phyloP scores from a whole-genome alignment of 306 rosid genomes.

The Citrullus colocynthis region DNA sequence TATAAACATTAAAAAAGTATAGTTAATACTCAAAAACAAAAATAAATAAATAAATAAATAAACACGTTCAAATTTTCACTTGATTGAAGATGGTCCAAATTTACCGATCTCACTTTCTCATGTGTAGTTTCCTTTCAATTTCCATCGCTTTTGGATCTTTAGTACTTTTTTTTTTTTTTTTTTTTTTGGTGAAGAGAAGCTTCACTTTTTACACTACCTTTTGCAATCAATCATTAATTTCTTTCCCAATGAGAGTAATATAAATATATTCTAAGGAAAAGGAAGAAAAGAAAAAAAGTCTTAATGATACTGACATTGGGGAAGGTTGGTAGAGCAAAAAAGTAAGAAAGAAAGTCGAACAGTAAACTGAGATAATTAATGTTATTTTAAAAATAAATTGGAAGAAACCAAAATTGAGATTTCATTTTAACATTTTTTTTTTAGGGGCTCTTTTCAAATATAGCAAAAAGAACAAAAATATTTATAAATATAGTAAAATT shows the following conservation, averaged over 20 bases:
- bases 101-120: neutral
- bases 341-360: neutral
- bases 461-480: too few species aligned
- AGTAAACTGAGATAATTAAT: too few species aligned
- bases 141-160: neutral
- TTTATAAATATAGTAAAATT: too few species aligned
- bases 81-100: neutral
- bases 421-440: too few species aligned
- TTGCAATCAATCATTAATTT: neutral
- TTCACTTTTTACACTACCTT: neutral
- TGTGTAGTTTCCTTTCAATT: neutral
- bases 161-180: too few species aligned
- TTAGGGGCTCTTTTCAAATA: too few species aligned
- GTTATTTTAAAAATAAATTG: too few species aligned
- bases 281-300: neutral
- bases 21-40: too few species aligned
- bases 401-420: too few species aligned
- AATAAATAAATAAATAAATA: too few species aligned
- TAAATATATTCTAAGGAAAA: neutral
- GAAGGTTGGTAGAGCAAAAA: neutral
- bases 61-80: neutral
- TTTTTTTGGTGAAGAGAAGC: neutral
- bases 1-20: too few species aligned
- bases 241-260: neutral
- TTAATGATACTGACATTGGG: neutral